Conservation (phyloP, 192 early-diverging fungal species). For the Haplosporangium gracile region DNA sequence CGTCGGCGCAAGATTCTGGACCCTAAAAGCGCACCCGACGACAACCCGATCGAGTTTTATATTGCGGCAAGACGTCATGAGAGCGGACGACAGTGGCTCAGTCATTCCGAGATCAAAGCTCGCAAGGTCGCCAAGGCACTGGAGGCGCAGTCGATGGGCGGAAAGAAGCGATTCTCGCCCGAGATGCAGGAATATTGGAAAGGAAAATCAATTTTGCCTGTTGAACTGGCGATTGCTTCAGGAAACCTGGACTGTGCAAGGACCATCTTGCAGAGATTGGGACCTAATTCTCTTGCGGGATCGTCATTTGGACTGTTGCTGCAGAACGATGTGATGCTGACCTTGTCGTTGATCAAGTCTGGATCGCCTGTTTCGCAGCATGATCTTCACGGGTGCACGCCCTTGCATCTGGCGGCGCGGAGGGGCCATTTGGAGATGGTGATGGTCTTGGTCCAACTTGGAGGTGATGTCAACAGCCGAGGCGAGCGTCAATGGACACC, state of each 20-base stretch:
- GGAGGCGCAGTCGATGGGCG: background rate
- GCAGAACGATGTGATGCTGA: slow-evolving; percentile 60
- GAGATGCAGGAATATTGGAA: slow-evolving; percentile 54
- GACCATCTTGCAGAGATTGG: slow-evolving; percentile 48
- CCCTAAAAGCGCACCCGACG: slow-evolving; percentile 3
- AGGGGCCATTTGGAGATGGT: slow-evolving; percentile 67
- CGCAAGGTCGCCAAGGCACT: slow-evolving; percentile 25
- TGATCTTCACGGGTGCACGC: slow-evolving; percentile 70
- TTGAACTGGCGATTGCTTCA: slow-evolving; percentile 49
- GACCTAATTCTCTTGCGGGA: slow-evolving; percentile 18
- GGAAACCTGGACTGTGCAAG: slow-evolving; percentile 52
- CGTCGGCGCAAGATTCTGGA: slow-evolving; percentile 36
- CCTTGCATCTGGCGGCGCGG: slow-evolving; percentile 76
- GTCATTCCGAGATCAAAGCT: slow-evolving; percentile 50
- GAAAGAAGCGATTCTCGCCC: slow-evolving; percentile 38
- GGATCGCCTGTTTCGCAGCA: slow-evolving; percentile 54
- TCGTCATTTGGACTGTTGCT: slow-evolving; percentile 53
- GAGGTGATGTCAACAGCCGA: slow-evolving; percentile 71
- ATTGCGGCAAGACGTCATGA: slow-evolving; percentile 47
- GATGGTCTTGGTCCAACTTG: slow-evolving; percentile 63
- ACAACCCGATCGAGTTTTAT: slow-evolving; percentile 48
- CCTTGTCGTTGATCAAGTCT: slow-evolving; percentile 49
- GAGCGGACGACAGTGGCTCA: slow-evolving; percentile 53
- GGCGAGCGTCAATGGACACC: slow-evolving; percentile 62
- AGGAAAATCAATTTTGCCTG: slow-evolving; percentile 48